Base-by-base conservation (phyloP, 371 early-diverging fungal genomes). In the Quaeritorhiza haematococci region DNA sequence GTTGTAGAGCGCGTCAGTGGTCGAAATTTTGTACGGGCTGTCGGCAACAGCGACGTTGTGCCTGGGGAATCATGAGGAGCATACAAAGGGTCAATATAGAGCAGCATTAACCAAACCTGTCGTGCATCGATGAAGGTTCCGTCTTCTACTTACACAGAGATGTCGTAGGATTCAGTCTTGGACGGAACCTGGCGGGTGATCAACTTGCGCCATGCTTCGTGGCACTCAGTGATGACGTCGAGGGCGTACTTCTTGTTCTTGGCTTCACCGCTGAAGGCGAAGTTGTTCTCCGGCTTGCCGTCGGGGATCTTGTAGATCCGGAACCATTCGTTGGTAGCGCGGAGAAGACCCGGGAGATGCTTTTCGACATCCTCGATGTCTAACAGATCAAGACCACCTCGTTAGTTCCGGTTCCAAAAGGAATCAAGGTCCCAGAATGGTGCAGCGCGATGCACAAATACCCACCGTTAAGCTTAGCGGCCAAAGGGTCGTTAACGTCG, bases 291-390 rank as follows among this genome's bases (percentile, higher is more conserved):
- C 50, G 92, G 92, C 82, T 98, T 98, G 54, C 98, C 97, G 82
- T 98, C 98, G 28, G 99, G 98, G 71, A 99, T 89, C 84, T 99
- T 99, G 86, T 99, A 99, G 71, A 95, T 86, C 64, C 92, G 90
- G 89, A 99, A 98, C 98, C 99, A 99, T 69, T 94, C 91, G 69
- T 88, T 87, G 33, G 98, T 94, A 45, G 93, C 93, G 51, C 91
- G 88, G 43, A 99, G 74, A 24, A 99, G 82, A 8, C 97, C 98
- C 6, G 99, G 99, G 58, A 90, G 82, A 73, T 92, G 85, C 46
- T 84, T 84, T 75, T 98, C 91, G 49, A 99, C 92, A 77, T 99
- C 99, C 63, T 91, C 91, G 59, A 98, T 89, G 71, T 96, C 92
- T 24, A 49, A 19, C n/a, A n/a, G n/a, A n/a, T n/a, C n/a, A n/a